Evolutionary conservation across 1,284 basidiomycete species (phyloP), one percentile per base, ranked within the genome.

Genomic region (Ustilago curta): DNA sequence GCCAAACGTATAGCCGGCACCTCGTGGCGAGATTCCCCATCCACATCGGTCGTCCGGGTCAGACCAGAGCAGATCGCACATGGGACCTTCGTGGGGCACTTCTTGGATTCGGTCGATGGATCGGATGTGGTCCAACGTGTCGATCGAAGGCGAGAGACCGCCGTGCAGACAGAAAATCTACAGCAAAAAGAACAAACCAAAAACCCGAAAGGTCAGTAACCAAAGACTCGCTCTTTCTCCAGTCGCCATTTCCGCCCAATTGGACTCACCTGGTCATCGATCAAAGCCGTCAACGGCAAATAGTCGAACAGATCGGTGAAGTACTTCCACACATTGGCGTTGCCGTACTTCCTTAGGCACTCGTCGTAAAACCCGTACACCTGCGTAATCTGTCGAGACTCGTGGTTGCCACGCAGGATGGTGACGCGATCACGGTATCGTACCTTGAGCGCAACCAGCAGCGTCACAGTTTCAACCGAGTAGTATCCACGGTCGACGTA

Each of bases 321-420:
- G 88, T 92, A 97, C 84, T 96, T 93, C 96, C 96, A 99, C 50
- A 99, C 97, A 85, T 97, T 99, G 82, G 95, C 95, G 87, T 97
- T 98, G 63, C 97, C 97, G 87, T 99, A 99, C 88, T 99, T 99
- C 85, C 97, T 91, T 83, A 98, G 89, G 84, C 96, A 99, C 87
- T 99, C 96, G 88, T 99, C 96, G 87, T 99, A 99, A 86, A 99
- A 99, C 35, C 96, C 96, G 84, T 99, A 99, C 16, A 99, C 96
- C 87, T 99, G 96, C 32, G 97, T 99, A 88, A 99, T 99, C 88
- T 99, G 96, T 83, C 96, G 90, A 70, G 93, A 95, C 87, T 99
- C 97, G 89, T 99, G 96, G 87, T 99, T 99, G 40, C 96, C 96
- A 70, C 96, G 92, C 53, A 99, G 89, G 85, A 99, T 97, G 69